Evolutionary conservation across 257 asterid genomes (phyloP).

Genomic region (Capsicum chinense): DNA sequence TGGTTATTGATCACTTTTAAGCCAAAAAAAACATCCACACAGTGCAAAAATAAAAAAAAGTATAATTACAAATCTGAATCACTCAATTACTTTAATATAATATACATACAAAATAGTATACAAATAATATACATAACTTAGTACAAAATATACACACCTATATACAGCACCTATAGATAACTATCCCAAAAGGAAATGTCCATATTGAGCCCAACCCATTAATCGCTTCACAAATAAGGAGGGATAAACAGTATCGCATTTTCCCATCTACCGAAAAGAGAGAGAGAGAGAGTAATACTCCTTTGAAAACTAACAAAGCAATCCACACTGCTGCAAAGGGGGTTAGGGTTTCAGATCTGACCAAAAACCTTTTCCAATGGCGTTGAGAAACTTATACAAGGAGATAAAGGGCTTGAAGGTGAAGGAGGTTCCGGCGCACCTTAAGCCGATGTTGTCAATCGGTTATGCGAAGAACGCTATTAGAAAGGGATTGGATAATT

Average conservation of each 20-base stretch:
- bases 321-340: slow-evolving; percentile 24
- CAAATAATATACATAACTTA: too few relatives aligned
- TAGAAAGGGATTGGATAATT: slow-evolving; percentile 61
- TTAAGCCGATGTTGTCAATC: slow-evolving; percentile 70
- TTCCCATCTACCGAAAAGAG: background rate
- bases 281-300: background rate
- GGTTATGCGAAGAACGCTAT: slow-evolving; percentile 46
- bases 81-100: too few relatives aligned
- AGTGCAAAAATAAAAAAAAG: too few relatives aligned
- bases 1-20: too few relatives aligned
- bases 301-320: background rate
- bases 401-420: slow-evolving; percentile 81
- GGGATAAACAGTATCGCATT: background rate
- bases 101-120: too few relatives aligned
- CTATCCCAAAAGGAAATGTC: background rate
- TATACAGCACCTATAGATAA: too few relatives aligned
- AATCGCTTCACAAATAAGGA: background rate
- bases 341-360: slow-evolving; percentile 37
- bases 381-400: slow-evolving; percentile 69
- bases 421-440: slow-evolving; percentile 72
- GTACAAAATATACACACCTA: too few relatives aligned
- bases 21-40: too few relatives aligned
- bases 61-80: too few relatives aligned
- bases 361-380: slow-evolving; percentile 46
- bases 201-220: slow-evolving; percentile 23